Percentiles rank a stretch among this genome's conserved stretches.
phyloP scores from a whole-genome alignment of 768 basidiomycete genomes.

The Artomyces pyxidatus region DNA sequence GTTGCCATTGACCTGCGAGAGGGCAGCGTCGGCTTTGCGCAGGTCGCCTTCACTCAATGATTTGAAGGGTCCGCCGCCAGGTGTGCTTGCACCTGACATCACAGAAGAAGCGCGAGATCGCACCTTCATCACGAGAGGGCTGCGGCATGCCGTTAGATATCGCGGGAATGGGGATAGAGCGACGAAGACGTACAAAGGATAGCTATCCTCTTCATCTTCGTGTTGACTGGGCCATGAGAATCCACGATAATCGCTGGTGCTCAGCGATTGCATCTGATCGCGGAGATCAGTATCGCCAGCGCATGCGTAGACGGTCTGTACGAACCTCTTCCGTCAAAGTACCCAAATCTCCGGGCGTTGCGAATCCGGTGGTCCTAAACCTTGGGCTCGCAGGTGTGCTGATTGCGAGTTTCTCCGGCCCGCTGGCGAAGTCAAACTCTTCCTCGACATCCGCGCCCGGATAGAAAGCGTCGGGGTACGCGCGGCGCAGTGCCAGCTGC shows the following conservation, averaged over 20 bases:
- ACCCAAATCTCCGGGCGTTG: conserved; percentile 91
- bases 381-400: conserved; percentile 87
- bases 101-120: conserved; percentile 77
- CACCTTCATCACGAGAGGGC: conserved; percentile 86
- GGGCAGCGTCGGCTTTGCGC: conserved; percentile 78
- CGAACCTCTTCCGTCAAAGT: conserved; percentile 80
- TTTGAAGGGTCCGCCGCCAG: conserved; percentile 72
- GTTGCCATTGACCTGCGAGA: conserved; percentile 46
- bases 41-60: conserved; percentile 86
- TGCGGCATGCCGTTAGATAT: conserved; percentile 22
- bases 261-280: conserved; percentile 72
- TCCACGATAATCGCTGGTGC: conserved; percentile 81
- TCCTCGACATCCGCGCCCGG: conserved; percentile 49
- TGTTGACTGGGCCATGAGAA: conserved; percentile 48
- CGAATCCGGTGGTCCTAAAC: conserved; percentile 61
- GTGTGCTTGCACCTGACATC: conserved; percentile 70
- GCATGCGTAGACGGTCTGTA: not conserved
- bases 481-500: conserved; percentile 83
- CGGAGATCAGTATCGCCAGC: not conserved
- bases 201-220: conserved; percentile 86
- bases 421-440: conserved; percentile 48
- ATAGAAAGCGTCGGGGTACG: conserved; percentile 92
- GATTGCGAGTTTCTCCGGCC: conserved; percentile 64
- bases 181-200: conserved; percentile 64
- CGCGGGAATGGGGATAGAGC: conserved; percentile 11